These are phyloP conservation scores for Lactuca sativa DNA, from an alignment of 129 eudicot species.

Conservation along the genomic window DNA sequence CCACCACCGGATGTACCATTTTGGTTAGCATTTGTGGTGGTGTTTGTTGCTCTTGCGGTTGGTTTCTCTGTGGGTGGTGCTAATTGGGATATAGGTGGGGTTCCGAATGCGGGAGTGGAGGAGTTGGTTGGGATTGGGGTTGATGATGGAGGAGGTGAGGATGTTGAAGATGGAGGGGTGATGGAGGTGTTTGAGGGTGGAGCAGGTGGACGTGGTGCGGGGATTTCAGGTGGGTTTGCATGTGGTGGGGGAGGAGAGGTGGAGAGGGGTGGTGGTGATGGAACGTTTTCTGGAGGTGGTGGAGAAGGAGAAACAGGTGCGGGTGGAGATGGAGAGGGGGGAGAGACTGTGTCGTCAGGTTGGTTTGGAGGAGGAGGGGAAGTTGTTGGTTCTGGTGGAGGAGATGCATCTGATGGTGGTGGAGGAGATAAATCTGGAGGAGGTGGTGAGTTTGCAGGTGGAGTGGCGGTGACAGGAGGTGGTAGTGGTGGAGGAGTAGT, in stretches of 20 bases:
- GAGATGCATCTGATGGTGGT: constrained; percentile 40
- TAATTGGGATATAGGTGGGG: constrained; percentile 32
- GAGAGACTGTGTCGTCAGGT: constrained; percentile 34
- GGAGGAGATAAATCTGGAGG: constrained; percentile 47
- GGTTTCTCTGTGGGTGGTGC: constrained; percentile 68
- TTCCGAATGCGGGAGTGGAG: constrained; percentile 16
- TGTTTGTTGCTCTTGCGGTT: constrained; percentile 48
- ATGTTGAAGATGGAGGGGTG: constrained; percentile 38
- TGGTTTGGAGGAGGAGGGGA: constrained; percentile 44
- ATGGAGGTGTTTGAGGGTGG: constrained; percentile 34
- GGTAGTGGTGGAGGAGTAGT: constrained; percentile 44
- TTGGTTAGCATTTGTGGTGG: constrained; percentile 37
- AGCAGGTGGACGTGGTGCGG: constrained; percentile 46
- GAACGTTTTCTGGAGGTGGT: constrained; percentile 45
- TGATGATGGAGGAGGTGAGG: constrained; percentile 49
- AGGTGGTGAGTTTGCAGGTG: constrained; percentile 38
- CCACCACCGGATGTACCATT: constrained; percentile 14
- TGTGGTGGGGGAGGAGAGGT: constrained; percentile 48
- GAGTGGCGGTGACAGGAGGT: constrained; percentile 36
- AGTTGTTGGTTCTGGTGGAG: constrained; percentile 41
- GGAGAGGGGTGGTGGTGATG: constrained; percentile 36
- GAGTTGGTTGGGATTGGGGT: constrained; percentile 35
- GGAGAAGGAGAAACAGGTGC: constrained; percentile 51
- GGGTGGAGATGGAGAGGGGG: constrained; percentile 42
- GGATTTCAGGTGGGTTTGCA: constrained; percentile 31